Conservation (phyloP, 306 rosid species). For the Rosa rugosa region DNA sequence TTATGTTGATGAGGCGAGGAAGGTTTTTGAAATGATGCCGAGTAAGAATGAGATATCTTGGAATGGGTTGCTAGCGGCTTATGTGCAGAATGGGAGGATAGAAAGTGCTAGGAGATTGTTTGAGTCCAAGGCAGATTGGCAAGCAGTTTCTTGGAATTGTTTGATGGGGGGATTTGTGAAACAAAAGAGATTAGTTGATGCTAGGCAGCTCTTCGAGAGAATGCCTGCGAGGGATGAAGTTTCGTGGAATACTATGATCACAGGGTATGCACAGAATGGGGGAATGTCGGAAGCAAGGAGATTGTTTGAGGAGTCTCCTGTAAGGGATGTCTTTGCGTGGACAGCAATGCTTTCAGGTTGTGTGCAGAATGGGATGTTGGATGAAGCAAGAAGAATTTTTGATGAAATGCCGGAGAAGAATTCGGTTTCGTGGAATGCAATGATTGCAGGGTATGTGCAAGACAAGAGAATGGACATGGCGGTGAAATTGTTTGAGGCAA, state of each 20-base stretch:
- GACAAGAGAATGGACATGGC: slow-evolving; percentile 61
- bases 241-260: slow-evolving; percentile 79
- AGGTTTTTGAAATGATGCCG: slow-evolving; percentile 56
- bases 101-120: slow-evolving; percentile 59
- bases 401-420: slow-evolving; percentile 64
- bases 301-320: slow-evolving; percentile 59
- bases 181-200: slow-evolving; percentile 48
- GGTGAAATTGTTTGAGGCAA: slow-evolving; percentile 59
- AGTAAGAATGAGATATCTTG: slow-evolving; percentile 65
- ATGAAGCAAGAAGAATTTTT: slow-evolving; percentile 55
- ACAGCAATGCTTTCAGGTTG: slow-evolving; percentile 75
- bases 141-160: slow-evolving; percentile 80
- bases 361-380: slow-evolving; percentile 77
- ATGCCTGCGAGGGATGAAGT: slow-evolving; percentile 70
- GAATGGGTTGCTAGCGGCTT: slow-evolving; percentile 73
- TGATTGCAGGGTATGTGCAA: slow-evolving; percentile 78
- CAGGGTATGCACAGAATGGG: slow-evolving; percentile 75
- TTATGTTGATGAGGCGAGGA: slow-evolving; percentile 60
- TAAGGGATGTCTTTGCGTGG: slow-evolving; percentile 72
- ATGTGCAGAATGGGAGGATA: slow-evolving; percentile 71
- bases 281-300: slow-evolving; percentile 57
- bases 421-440: slow-evolving; percentile 69
- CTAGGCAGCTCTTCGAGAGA: slow-evolving; percentile 53
- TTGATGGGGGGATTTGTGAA: slow-evolving; percentile 74
- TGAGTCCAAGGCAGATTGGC: slow-evolving; percentile 61